Percentiles rank a stretch among this genome's conserved stretches.
Evolutionary conservation across 163 green algal species (phyloP).

Genomic region (Chlamydomonas reinhardtii): DNA sequence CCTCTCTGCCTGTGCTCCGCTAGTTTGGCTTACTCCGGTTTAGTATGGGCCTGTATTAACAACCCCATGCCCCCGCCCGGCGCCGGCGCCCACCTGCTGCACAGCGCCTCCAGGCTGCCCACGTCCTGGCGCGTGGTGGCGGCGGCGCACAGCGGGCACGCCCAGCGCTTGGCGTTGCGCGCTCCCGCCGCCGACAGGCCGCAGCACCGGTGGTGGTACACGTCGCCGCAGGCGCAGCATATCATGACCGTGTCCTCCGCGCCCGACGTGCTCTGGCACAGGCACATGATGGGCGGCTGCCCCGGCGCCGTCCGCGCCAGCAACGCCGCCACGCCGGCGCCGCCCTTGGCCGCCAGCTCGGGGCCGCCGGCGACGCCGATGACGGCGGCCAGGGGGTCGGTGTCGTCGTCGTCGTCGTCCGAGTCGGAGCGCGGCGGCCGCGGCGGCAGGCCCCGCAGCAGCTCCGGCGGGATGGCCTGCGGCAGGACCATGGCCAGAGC

Average conservation of each 20-base stretch:
- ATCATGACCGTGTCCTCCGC: conserved; percentile 43
- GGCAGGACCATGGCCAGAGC: too few relatives aligned
- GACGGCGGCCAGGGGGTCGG: neutral
- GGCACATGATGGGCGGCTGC: conserved; percentile 17
- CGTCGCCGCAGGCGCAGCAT: conserved; percentile 49
- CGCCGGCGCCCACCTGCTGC: conserved; percentile 2
- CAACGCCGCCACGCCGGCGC: neutral
- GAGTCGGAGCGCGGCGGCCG: too few relatives aligned
- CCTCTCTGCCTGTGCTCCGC: too few relatives aligned
- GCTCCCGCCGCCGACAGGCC: conserved; percentile 19
- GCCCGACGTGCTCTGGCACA: conserved; percentile 25
- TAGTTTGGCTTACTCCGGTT: too few relatives aligned
- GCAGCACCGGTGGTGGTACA: conserved; percentile 46
- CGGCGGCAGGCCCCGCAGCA: too few relatives aligned
- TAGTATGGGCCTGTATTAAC: too few relatives aligned
- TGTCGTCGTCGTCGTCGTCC: too few relatives aligned
- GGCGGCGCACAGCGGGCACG: conserved; percentile 51
- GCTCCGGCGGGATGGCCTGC: too few relatives aligned
- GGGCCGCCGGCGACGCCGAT: neutral
- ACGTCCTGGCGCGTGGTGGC: neutral
- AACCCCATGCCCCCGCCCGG: too few relatives aligned
- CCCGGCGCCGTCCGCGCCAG: neutral
- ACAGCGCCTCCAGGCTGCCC: conserved; percentile 4
- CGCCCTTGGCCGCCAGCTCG: neutral
- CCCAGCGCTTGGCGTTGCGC: conserved; percentile 35